Conservation (phyloP, 345 rosid species). For the Murraya koenigii region DNA sequence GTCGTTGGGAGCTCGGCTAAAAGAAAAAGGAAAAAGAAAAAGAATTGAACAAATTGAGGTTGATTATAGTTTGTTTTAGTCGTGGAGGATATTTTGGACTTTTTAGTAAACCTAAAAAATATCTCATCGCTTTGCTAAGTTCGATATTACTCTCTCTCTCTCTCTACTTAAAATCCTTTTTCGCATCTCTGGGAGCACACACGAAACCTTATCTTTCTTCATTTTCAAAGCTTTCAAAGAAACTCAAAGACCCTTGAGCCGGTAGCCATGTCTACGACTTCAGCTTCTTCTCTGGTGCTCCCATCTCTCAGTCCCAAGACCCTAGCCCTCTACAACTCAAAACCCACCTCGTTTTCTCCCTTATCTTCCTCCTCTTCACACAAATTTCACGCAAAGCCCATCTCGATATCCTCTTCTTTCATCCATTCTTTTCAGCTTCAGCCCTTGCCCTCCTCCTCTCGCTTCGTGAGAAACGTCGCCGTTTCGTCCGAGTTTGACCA, state of each 20-base stretch:
- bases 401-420: slow-evolving; percentile 34
- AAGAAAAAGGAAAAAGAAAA: too few relatives aligned
- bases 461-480: slow-evolving; percentile 55
- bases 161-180: slow-evolving; percentile 11
- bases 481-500: slow-evolving; percentile 59
- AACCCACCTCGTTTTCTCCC: slow-evolving; percentile 34
- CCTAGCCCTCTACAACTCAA: slow-evolving; percentile 36
- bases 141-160: not conserved
- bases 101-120: not conserved
- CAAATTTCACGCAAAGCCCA: slow-evolving; percentile 33
- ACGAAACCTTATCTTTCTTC: slow-evolving; percentile 30
- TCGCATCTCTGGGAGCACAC: not conserved
- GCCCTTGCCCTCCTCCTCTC: slow-evolving; percentile 32
- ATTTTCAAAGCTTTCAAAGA: not conserved
- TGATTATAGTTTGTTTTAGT: too few relatives aligned
- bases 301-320: slow-evolving; percentile 55
- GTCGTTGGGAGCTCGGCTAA: too few relatives aligned
- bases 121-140: not conserved
- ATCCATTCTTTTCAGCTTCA: slow-evolving; percentile 29
- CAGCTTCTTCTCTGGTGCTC: slow-evolving; percentile 63
- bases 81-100: slow-evolving; percentile 2
- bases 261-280: slow-evolving; percentile 51
- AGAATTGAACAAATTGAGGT: too few relatives aligned
- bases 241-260: not conserved
- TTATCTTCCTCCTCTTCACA: slow-evolving; percentile 35